Evolutionary conservation across 192 early-diverging fungal genomes (phyloP).

Genomic region (Funneliformis geosporum): DNA sequence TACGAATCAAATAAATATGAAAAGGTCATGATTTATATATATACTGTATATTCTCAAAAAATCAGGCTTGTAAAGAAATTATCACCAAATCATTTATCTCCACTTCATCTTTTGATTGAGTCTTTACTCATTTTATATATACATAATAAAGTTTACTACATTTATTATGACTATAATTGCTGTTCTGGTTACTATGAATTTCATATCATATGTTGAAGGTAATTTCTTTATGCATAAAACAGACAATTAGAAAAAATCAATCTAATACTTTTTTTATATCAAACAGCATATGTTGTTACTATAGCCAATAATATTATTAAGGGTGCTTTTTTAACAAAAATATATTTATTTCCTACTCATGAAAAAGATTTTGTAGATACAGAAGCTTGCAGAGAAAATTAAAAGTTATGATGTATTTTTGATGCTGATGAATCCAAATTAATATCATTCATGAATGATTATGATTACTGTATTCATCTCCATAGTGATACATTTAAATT

Average conservation of each 20-base stretch:
- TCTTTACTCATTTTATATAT: background rate
- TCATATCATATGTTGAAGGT: conserved; percentile 2
- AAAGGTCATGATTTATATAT: background rate
- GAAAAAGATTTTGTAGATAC: background rate
- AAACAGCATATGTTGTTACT: background rate
- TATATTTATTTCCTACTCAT: background rate
- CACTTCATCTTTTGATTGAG: background rate
- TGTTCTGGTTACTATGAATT: conserved; percentile 8
- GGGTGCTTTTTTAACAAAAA: background rate
- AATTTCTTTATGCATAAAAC: background rate
- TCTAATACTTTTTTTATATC: conserved; percentile 2
- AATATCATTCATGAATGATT: background rate
- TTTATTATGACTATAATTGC: conserved; percentile 4
- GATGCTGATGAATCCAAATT: background rate
- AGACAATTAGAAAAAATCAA: conserved; percentile 10
- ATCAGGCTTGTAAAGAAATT: no score
- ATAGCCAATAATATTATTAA: background rate
- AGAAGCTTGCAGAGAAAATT: background rate
- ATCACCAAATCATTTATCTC: background rate
- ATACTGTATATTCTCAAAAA: background rate
- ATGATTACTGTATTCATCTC: background rate
- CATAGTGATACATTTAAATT: background rate
- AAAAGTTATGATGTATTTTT: background rate
- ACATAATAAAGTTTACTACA: background rate
- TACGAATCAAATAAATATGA: no score